A percentile compares a stretch with the other conserved stretches of the same genome.
These are phyloP conservation scores for Monosporozyma unispora DNA, from an alignment of 805 yeast genomes.

Conservation along the genomic window DNA sequence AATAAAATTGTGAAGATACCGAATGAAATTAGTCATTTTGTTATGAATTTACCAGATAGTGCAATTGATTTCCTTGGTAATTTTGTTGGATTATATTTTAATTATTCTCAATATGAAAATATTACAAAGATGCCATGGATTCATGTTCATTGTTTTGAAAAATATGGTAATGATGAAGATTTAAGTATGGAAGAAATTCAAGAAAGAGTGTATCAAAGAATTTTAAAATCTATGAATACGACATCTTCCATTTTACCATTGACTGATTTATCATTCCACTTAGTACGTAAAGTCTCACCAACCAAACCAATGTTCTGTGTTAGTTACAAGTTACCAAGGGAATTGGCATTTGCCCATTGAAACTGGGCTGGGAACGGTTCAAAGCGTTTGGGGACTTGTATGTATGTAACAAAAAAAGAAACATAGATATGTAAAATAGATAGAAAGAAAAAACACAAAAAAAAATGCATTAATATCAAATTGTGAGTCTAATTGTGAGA, in stretches of 20 bases:
- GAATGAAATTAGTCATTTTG: conserved; percentile 49
- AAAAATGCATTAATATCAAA: too few species aligned
- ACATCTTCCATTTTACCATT: conserved; percentile 41
- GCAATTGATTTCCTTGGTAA: conserved; percentile 77
- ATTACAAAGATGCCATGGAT: conserved; percentile 54
- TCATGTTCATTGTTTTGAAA: conserved; percentile 89
- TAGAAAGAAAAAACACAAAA: too few species aligned
- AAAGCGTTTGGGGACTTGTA: too few species aligned
- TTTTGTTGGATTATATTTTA: conserved; percentile 61
- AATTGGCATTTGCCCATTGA: conserved; percentile 7
- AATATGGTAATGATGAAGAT: conserved; percentile 67
- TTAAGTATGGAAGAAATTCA: conserved; percentile 63
- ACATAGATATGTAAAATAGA: too few species aligned
- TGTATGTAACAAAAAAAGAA: too few species aligned
- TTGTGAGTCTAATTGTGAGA: too few species aligned
- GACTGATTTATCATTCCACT: conserved; percentile 52
- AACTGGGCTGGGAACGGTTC: too few species aligned
- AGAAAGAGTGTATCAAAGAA: conserved; percentile 51
- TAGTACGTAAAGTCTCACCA: conserved; percentile 92
- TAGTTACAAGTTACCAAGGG: conserved; percentile 55
- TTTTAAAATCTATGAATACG: conserved; percentile 36
- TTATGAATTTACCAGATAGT: conserved; percentile 93
- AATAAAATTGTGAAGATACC: conserved; percentile 31
- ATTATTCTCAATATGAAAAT: conserved; percentile 25
- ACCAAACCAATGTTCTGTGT: conserved; percentile 95